Conservation (phyloP, 2,329 filamentous ascomycete genomes). For the Pochonia chlamydosporia region DNA sequence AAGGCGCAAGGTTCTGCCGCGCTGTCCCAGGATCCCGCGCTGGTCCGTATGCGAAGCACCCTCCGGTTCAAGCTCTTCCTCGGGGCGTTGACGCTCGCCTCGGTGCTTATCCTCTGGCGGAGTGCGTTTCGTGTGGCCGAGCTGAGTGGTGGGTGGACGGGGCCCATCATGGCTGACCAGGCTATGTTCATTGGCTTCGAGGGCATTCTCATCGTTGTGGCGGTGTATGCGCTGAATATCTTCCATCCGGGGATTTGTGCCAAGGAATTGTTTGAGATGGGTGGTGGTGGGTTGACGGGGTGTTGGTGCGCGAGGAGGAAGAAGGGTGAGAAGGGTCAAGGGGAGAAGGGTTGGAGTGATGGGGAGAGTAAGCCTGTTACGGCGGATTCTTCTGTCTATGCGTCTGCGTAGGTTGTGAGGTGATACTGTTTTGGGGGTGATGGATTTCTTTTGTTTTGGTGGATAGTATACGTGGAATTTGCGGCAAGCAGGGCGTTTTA, state of each 20-base stretch:
- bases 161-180: slow-evolving; percentile 50
- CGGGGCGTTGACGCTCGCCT: slow-evolving; percentile 47
- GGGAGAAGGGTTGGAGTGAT: neutral
- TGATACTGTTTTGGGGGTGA: neutral
- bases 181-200: slow-evolving; percentile 53
- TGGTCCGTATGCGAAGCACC: slow-evolving; percentile 32
- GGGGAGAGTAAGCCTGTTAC: neutral
- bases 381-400: neutral
- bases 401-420: neutral
- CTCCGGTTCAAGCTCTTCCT: slow-evolving; percentile 48
- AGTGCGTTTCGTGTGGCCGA: slow-evolving; percentile 62
- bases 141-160: slow-evolving; percentile 57
- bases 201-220: slow-evolving; percentile 45
- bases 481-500: too few species aligned
- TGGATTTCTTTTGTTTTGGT: neutral
- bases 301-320: slow-evolving; percentile 17
- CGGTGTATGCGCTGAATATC: slow-evolving; percentile 37
- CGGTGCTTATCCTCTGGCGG: slow-evolving; percentile 58
- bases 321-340: neutral
- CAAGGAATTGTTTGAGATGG: slow-evolving; percentile 19
- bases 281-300: slow-evolving; percentile 20
- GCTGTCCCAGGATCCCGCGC: slow-evolving; percentile 31
- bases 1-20: slow-evolving; percentile 17
- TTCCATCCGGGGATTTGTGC: slow-evolving; percentile 25
- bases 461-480: too few species aligned